These are phyloP conservation scores for Penicillium sp. DNA, from an alignment of 2,329 filamentous ascomycete species.

Conservation along the genomic window DNA sequence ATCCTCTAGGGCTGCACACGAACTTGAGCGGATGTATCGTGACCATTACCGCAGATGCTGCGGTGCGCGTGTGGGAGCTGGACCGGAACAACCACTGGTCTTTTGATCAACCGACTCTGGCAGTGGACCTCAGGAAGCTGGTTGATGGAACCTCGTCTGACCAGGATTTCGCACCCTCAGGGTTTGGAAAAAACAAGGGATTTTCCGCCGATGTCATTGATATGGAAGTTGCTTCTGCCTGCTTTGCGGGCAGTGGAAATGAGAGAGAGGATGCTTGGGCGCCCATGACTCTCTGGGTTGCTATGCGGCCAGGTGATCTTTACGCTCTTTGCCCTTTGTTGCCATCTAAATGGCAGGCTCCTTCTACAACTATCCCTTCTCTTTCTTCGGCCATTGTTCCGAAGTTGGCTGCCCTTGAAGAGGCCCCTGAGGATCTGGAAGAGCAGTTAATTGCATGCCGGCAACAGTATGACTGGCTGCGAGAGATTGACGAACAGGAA, in stretches of 20 bases:
- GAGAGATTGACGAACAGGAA: constrained; percentile 57
- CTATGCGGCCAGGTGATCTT: constrained; percentile 90
- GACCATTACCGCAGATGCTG: constrained; percentile 83
- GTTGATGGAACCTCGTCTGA: constrained; percentile 79
- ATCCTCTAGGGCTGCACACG: constrained; percentile 73
- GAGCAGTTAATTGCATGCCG: constrained; percentile 49
- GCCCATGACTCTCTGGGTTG: constrained; percentile 93
- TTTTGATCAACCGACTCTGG: constrained; percentile 78
- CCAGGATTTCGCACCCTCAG: constrained; percentile 78
- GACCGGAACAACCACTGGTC: constrained; percentile 81
- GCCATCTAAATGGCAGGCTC: constrained; percentile 80
- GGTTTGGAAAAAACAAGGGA: constrained; percentile 70
- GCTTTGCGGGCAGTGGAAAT: constrained; percentile 72
- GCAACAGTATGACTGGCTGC: constrained; percentile 62
- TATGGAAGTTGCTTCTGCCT: constrained; percentile 89
- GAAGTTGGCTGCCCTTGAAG: constrained; percentile 55
- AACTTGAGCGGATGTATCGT: constrained; percentile 74
- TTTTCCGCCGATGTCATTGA: constrained; percentile 90
- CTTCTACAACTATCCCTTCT: constrained; percentile 74
- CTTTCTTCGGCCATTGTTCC: constrained; percentile 80
- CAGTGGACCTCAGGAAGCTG: constrained; percentile 85
- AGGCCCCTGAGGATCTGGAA: constrained; percentile 43
- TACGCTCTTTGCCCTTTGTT: constrained; percentile 91
- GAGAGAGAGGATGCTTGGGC: constrained; percentile 73
- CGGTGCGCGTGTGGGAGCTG: constrained; percentile 88